A percentile compares a stretch with the other conserved stretches of the same genome.
Conservation (phyloP, 192 early-diverging fungal genomes). For the Coemansia sp. region DNA sequence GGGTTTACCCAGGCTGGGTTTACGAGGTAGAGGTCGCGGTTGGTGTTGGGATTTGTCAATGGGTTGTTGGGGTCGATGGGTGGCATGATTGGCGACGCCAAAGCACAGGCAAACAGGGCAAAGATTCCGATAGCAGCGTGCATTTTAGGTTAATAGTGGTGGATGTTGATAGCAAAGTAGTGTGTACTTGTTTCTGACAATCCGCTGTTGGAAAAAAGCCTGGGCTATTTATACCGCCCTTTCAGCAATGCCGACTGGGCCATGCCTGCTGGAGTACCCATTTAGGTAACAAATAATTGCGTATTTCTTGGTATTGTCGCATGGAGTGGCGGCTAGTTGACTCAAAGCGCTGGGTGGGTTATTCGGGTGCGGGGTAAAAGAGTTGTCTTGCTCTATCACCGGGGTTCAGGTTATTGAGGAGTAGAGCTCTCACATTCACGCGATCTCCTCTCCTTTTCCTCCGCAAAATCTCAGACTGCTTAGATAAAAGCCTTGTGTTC, state of each 20-base stretch:
- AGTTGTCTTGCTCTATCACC: background rate
- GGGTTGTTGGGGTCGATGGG: constrained; percentile 53
- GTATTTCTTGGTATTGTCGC: background rate
- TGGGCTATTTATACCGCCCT: background rate
- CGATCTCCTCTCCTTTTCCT: background rate
- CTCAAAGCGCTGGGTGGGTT: background rate
- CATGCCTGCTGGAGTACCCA: background rate
- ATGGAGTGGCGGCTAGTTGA: background rate
- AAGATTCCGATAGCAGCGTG: constrained; percentile 33
- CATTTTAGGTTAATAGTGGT: constrained; percentile 22
- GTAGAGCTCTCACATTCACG: background rate
- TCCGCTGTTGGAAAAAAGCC: background rate
- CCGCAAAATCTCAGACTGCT: background rate
- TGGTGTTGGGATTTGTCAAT: constrained; percentile 46
- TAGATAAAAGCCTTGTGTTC: background rate
- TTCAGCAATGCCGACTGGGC: no score
- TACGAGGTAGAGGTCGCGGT: constrained; percentile 43
- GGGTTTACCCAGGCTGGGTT: constrained; percentile 34
- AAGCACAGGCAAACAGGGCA: constrained; percentile 36
- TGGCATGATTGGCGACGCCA: constrained; percentile 30
- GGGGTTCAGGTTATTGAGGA: background rate
- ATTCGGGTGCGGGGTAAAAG: background rate
- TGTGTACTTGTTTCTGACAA: background rate
- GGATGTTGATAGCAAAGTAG: background rate
- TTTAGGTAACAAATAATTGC: background rate